Evolutionary conservation across 2,329 filamentous ascomycete species (phyloP).

Genomic region (Fusarium oligoseptatum): DNA sequence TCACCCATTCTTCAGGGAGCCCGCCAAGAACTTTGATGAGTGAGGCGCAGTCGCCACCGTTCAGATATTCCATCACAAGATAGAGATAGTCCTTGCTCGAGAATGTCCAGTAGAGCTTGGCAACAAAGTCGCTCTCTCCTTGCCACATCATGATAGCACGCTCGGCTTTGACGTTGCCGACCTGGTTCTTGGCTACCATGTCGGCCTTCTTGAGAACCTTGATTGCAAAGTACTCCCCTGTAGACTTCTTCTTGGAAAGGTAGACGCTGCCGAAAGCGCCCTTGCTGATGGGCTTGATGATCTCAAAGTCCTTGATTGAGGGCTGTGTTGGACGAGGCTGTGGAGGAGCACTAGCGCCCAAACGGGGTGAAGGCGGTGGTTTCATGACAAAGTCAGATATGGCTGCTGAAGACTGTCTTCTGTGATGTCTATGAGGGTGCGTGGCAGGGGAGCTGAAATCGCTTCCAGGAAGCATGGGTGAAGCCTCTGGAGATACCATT

Average conservation of each 20-base stretch:
- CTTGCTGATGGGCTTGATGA: constrained; percentile 99
- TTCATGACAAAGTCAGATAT: constrained; percentile 77
- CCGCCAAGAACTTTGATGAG: constrained; percentile 94
- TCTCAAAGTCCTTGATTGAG: constrained; percentile 99
- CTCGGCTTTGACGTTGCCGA: constrained; percentile 98
- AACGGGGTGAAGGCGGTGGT: constrained; percentile 84
- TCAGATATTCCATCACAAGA: constrained; percentile 98
- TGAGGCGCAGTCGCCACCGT: constrained; percentile 96
- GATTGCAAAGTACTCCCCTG: constrained; percentile 98
- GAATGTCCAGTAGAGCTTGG: constrained; percentile 99
- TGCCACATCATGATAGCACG: constrained; percentile 99
- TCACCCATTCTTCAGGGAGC: constrained; percentile 96
- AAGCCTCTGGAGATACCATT: constrained; percentile 87
- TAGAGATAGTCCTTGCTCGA: constrained; percentile 99
- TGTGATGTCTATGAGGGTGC: constrained; percentile 74
- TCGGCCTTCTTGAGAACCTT: constrained; percentile 99
- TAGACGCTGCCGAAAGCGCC: constrained; percentile 99
- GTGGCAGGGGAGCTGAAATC: constrained; percentile 84
- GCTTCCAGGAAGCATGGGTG: constrained; percentile 85
- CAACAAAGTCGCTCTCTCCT: constrained; percentile 98
- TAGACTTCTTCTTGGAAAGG: constrained; percentile 97
- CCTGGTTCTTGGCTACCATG: constrained; percentile 99
- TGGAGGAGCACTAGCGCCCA: constrained; percentile 81
- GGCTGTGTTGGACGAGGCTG: constrained; percentile 91
- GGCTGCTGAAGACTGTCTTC: constrained; percentile 91